Conservation (phyloP, 2,329 filamentous ascomycete genomes). For the Atkinsonella hypoxylon region DNA sequence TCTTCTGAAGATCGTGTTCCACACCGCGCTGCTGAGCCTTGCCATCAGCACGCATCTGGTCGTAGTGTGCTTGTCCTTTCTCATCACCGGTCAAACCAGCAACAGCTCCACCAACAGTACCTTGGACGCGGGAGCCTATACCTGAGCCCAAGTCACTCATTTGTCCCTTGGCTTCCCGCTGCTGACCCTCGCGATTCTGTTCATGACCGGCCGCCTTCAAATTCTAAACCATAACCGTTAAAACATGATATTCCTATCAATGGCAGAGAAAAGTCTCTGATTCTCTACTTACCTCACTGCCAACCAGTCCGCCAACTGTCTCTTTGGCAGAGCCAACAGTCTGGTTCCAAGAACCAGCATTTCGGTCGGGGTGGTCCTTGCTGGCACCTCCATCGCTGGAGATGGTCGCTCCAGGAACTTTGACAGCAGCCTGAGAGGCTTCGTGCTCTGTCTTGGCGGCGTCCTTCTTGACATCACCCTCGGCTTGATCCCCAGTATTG, state of each 20-base stretch:
- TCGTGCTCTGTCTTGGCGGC: constrained; percentile 56
- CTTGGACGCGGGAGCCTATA: constrained; percentile 52
- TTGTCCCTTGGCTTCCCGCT: constrained; percentile 74
- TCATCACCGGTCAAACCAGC: constrained; percentile 64
- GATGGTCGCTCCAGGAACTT: constrained; percentile 60
- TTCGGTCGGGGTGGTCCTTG: constrained; percentile 61
- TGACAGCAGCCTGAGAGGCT: constrained; percentile 62
- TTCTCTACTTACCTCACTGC: constrained; percentile 46
- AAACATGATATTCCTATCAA: neutral
- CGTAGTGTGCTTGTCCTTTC: constrained; percentile 49
- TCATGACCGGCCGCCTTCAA: constrained; percentile 62
- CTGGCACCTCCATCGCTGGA: constrained; percentile 58
- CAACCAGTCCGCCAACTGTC: constrained; percentile 60
- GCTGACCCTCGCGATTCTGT: constrained; percentile 72
- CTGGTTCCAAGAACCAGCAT: constrained; percentile 71
- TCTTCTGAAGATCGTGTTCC: constrained; percentile 69
- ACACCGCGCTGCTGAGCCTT: constrained; percentile 77
- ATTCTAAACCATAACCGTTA: constrained; percentile 25
- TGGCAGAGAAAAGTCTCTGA: too few relatives aligned
- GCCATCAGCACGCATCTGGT: constrained; percentile 63
- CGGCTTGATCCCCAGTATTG: constrained; percentile 51
- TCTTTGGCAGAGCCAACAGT: constrained; percentile 83
- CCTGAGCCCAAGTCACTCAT: constrained; percentile 60
- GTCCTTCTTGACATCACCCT: constrained; percentile 54
- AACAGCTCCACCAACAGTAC: constrained; percentile 58